phyloP scores from a whole-genome alignment of 2,329 filamentous ascomycete genomes.

The Drechslerella dactyloides region DNA sequence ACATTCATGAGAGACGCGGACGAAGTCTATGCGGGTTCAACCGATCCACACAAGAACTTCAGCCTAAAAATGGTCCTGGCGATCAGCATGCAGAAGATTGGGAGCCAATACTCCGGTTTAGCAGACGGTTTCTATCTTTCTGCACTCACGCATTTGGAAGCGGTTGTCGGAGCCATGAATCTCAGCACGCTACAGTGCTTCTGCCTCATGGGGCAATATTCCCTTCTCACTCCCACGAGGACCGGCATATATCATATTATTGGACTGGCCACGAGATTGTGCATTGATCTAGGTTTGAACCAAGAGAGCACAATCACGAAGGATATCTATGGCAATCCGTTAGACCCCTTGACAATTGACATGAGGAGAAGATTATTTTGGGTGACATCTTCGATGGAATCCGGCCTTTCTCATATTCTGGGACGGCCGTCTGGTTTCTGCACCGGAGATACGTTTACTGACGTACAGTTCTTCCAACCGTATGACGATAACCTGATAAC shows the following conservation, averaged over 20 bases:
- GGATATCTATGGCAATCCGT: slow-evolving; percentile 66
- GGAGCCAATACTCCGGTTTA: slow-evolving; percentile 81
- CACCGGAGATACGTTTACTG: slow-evolving; percentile 78
- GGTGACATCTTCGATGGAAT: slow-evolving; percentile 87
- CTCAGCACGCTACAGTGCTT: slow-evolving; percentile 89
- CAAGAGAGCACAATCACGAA: slow-evolving; percentile 85
- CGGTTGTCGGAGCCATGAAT: slow-evolving; percentile 84
- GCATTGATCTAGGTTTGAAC: slow-evolving; percentile 83
- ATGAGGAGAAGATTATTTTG: slow-evolving; percentile 88
- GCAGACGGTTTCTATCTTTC: slow-evolving; percentile 95
- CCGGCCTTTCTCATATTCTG: slow-evolving; percentile 80
- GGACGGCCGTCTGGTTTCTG: slow-evolving; percentile 86
- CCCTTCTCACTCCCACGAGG: slow-evolving; percentile 85
- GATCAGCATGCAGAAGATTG: slow-evolving; percentile 88
- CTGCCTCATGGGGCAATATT: slow-evolving; percentile 86
- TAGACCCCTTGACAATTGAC: slow-evolving; percentile 79
- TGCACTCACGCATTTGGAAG: slow-evolving; percentile 82
- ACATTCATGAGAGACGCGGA: slow-evolving; percentile 77
- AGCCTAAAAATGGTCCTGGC: slow-evolving; percentile 89
- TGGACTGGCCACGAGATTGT: slow-evolving; percentile 83
- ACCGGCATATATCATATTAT: slow-evolving; percentile 92
- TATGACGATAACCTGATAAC: slow-evolving; percentile 86
- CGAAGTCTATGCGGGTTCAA: slow-evolving; percentile 77
- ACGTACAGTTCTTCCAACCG: slow-evolving; percentile 82
- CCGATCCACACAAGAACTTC: slow-evolving; percentile 84